Evolutionary conservation across 179 eudicot species (phyloP).

Genomic region (Nepenthes alata): DNA sequence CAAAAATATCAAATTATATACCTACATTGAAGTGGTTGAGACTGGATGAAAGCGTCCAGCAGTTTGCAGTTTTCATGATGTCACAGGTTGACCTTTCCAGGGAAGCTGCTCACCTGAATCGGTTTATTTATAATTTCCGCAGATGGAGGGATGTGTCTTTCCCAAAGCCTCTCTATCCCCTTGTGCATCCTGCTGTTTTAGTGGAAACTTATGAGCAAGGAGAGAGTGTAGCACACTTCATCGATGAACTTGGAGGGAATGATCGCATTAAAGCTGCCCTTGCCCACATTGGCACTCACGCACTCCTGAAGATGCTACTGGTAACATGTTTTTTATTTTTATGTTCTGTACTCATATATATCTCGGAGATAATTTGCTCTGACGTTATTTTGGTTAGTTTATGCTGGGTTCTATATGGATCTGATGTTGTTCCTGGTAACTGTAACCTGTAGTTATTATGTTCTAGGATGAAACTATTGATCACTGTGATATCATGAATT

Average conservation of each 20-base stretch:
- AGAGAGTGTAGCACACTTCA: conserved; percentile 78
- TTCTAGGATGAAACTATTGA: no score
- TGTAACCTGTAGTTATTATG: no score
- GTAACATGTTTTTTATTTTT: conserved; percentile 24
- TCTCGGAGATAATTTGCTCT: not conserved
- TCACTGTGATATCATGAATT: no score
- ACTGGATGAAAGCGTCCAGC: conserved; percentile 95
- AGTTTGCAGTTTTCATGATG: conserved; percentile 96
- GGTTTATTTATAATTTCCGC: conserved; percentile 86
- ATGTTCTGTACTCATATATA: no score
- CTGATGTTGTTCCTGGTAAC: no score
- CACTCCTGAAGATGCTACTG: conserved; percentile 94
- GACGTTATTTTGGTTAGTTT: no score
- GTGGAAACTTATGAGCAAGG: conserved; percentile 97
- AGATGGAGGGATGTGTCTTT: conserved; percentile 90
- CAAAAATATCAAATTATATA: conserved; percentile 55
- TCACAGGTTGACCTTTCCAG: conserved; percentile 96
- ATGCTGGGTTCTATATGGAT: no score
- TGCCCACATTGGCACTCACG: conserved; percentile 96
- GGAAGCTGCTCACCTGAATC: conserved; percentile 93
- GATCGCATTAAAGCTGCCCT: conserved; percentile 63
- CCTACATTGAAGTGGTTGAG: conserved; percentile 91
- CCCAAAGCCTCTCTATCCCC: conserved; percentile 94
- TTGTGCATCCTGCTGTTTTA: conserved; percentile 94
- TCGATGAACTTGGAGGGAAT: conserved; percentile 70